These are phyloP conservation scores for Tetrapisispora nanseiensis DNA, from an alignment of 805 yeast genomes.

Conservation along the genomic window DNA sequence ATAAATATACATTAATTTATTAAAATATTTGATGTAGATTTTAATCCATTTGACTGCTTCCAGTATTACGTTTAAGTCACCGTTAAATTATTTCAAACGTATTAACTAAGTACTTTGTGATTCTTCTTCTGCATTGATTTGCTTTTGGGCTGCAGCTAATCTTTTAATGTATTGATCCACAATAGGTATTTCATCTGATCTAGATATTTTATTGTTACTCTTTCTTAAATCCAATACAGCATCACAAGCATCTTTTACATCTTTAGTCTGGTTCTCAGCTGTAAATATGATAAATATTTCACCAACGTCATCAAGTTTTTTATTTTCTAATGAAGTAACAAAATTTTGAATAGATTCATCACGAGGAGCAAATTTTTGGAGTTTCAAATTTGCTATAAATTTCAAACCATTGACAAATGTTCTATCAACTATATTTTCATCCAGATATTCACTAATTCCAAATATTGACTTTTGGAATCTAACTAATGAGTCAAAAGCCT, in stretches of 20 bases:
- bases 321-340: conserved; percentile 11
- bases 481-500: conserved; percentile 56
- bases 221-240: conserved; percentile 41
- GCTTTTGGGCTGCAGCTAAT: conserved; percentile 14
- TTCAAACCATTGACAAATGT: conserved; percentile 58
- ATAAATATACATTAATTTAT: neutral
- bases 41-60: too few species aligned
- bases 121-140: neutral
- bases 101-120: neutral
- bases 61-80: too few species aligned
- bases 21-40: too few species aligned
- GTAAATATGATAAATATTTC: conserved; percentile 42
- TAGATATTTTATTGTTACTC: conserved; percentile 24
- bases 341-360: conserved; percentile 34
- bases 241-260: conserved; percentile 33
- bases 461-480: conserved; percentile 75
- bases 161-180: conserved; percentile 26
- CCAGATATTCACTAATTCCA: conserved; percentile 67
- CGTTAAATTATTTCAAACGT: neutral
- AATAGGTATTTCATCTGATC: conserved; percentile 30
- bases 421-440: conserved; percentile 47
- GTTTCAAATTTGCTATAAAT: conserved; percentile 59
- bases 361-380: conserved; percentile 43
- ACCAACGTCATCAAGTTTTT: conserved; percentile 24
- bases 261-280: conserved; percentile 34